Evolutionary conservation across 1,139 yeast genomes (phyloP).

Genomic region (Yamadazyma aaseri): DNA sequence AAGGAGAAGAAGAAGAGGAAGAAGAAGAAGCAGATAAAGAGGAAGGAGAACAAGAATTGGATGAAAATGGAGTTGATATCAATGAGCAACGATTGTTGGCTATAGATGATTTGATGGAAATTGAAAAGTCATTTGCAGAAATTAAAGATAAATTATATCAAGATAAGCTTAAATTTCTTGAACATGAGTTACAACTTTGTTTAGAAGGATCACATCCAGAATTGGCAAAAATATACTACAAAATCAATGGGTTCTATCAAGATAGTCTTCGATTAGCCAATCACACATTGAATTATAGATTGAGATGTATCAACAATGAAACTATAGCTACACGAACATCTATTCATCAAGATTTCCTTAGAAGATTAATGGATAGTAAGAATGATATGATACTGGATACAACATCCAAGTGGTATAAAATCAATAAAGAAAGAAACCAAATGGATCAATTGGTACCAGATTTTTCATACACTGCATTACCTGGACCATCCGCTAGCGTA

Average conservation of each 20-base stretch:
- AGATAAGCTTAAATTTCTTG: slow-evolving; percentile 70
- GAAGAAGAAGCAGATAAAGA: slow-evolving; percentile 21
- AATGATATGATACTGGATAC: slow-evolving; percentile 66
- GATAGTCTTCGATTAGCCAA: slow-evolving; percentile 68
- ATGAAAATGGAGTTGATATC: slow-evolving; percentile 37
- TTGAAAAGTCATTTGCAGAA: slow-evolving; percentile 83
- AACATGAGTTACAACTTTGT: slow-evolving; percentile 84
- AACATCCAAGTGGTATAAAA: slow-evolving; percentile 88
- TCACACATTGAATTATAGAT: slow-evolving; percentile 66
- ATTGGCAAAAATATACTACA: slow-evolving; percentile 59
- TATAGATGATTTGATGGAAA: slow-evolving; percentile 64
- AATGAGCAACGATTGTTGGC: slow-evolving; percentile 62
- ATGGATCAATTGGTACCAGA: slow-evolving; percentile 70
- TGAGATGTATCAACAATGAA: slow-evolving; percentile 75
- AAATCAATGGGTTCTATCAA: slow-evolving; percentile 69
- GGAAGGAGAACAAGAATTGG: slow-evolving; percentile 26
- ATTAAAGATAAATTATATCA: slow-evolving; percentile 76
- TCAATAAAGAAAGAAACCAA: slow-evolving; percentile 83
- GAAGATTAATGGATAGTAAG: slow-evolving; percentile 67
- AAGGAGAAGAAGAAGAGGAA: slow-evolving; percentile 14
- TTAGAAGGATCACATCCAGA: slow-evolving; percentile 92
- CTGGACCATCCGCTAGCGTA: no score
- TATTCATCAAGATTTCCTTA: slow-evolving; percentile 81
- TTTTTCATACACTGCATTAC: slow-evolving; percentile 37
- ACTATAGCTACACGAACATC: slow-evolving; percentile 78